Evolutionary conservation across 1,284 basidiomycete species (phyloP), one percentile per base, ranked within the genome.

Genomic region (Malassezia arunalokei): DNA sequence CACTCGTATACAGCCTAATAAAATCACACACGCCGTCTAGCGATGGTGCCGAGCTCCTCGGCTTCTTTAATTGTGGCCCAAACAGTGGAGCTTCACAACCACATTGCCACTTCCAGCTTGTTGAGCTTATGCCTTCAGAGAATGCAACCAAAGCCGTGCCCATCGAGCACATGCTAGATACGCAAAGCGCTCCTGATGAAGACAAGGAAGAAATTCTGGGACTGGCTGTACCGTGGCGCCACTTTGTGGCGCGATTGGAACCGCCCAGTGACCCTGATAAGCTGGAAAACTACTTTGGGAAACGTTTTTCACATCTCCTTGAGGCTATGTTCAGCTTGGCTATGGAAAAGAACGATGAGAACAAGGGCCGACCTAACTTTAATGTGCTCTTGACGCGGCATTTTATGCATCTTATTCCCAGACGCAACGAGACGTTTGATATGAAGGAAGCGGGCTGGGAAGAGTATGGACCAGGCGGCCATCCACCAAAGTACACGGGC

Each of bases 51-150:
- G 69, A 71, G 30, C 15, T 69, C 33, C 49, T 73, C 3, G 56
- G 50, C 3, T 73, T 73, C 45, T 73, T 64, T 56, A 73, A 73
- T 48, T 73, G 71, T 48, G 71, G 71, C 17, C 40, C 39, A 7
- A 49, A 57, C 0, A 56, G 63, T 8, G 71, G 71, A 1, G 71
- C 71, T 0, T 58, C 53, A 14, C 70, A 71, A 37, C 62, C 65
- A 1, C 68, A 71, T 38, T 60, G 65, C 8, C 71, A 71, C 41
- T 28, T 71, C 37, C 70, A 73, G 37, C 65, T 71, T 30, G 60
- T 69, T 14, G 61, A 66, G 33, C 56, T 66, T 20, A 54, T 51
- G 0, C 59, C 62, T 1, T 33, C 54, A 8, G 56, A 57, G 28
- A 54, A 54, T 3, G 40, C 41, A 4, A 12, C 47, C 8, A 37